Evolutionary conservation across 2,329 filamentous ascomycete species (phyloP).

Genomic region (Kalaharituber pfeilii): DNA sequence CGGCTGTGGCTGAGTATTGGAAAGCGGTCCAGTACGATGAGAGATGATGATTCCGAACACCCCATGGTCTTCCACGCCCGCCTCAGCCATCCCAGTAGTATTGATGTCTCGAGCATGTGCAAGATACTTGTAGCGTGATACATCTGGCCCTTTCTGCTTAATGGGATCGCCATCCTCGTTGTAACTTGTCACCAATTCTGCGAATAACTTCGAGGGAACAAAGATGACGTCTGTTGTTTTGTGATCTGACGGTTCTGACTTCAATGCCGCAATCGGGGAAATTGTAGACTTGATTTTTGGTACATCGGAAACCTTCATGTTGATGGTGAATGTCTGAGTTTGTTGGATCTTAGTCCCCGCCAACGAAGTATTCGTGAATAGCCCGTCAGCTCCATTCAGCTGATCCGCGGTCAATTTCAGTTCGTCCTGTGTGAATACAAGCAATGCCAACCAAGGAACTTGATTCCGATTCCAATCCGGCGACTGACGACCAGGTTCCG

Average conservation of each 20-base stretch:
- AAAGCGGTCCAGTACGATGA: constrained; percentile 25
- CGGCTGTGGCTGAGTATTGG: constrained; percentile 20
- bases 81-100: constrained; percentile 26
- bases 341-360: constrained; percentile 17
- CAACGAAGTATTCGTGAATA: not conserved
- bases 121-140: constrained; percentile 24
- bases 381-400: not conserved
- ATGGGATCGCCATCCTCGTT: not conserved
- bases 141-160: constrained; percentile 2
- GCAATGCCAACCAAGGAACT: constrained; percentile 30
- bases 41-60: constrained; percentile 27
- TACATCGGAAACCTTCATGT: constrained; percentile 11
- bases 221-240: constrained; percentile 25
- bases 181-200: not conserved
- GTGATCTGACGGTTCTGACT: not conserved
- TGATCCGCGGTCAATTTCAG: constrained; percentile 20
- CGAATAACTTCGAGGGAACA: constrained; percentile 22
- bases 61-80: constrained; percentile 15
- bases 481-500: not conserved
- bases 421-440: constrained; percentile 29
- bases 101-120: constrained; percentile 31
- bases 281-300: constrained; percentile 2
- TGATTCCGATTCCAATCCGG: constrained; percentile 13
- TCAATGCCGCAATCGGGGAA: not conserved
- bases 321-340: constrained; percentile 22